A percentile compares a stretch with the other conserved stretches of the same genome.
phyloP scores from a whole-genome alignment of 768 basidiomycete genomes.

The Suillus clintonianus region DNA sequence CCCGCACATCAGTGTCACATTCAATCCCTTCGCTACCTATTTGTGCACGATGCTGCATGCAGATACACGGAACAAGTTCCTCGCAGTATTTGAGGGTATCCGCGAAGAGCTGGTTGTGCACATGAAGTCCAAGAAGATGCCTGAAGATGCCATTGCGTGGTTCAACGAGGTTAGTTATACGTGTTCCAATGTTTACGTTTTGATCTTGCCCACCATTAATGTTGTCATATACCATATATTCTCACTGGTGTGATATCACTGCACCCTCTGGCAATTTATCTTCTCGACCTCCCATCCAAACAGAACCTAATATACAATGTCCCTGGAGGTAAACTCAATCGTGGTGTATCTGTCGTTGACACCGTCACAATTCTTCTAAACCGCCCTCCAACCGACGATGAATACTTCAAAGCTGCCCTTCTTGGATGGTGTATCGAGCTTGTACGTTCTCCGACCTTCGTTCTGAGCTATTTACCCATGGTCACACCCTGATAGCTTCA shows the following conservation, averaged over 20 bases:
- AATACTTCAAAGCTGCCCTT: constrained; percentile 86
- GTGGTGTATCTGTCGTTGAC: constrained; percentile 93
- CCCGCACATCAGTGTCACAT: not conserved
- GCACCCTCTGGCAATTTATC: not conserved
- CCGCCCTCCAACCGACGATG: constrained; percentile 66
- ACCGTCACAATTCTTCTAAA: constrained; percentile 87
- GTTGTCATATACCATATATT: not conserved
- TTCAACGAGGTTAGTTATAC: constrained; percentile 62
- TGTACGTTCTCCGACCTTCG: constrained; percentile 47
- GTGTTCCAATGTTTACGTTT: not conserved
- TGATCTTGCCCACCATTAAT: not conserved
- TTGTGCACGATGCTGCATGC: constrained; percentile 25
- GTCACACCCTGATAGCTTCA: constrained; percentile 62
- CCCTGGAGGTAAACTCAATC: constrained; percentile 95
- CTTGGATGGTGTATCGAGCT: constrained; percentile 97
- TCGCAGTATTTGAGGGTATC: constrained; percentile 68
- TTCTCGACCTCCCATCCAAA: constrained; percentile 4
- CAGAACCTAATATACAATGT: constrained; percentile 92
- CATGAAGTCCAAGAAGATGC: constrained; percentile 73
- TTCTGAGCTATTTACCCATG: not conserved
- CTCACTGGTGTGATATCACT: not conserved
- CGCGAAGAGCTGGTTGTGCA: constrained; percentile 76
- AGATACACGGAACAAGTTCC: constrained; percentile 63
- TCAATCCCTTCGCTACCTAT: not conserved
- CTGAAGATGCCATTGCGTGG: constrained; percentile 83